Percentiles rank a stretch among this genome's conserved stretches.
Evolutionary conservation across 306 rosid genomes (phyloP).

Genomic region (Trifolium dubium): DNA sequence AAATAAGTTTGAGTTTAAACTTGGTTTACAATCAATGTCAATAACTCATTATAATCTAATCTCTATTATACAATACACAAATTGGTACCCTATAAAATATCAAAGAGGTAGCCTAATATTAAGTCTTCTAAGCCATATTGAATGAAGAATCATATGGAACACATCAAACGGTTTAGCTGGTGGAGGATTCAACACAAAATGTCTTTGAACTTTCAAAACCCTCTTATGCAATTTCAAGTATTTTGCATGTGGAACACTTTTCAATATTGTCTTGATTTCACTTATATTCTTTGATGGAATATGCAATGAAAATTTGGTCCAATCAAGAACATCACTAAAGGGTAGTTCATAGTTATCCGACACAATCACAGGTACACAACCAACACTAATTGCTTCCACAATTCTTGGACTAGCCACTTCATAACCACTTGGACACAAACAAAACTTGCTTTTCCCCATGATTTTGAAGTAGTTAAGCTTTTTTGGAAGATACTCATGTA

Average conservation of each 20-base stretch:
- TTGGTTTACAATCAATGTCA: no score
- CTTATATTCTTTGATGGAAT: constrained; percentile 55
- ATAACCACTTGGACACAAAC: constrained; percentile 82
- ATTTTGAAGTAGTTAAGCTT: constrained; percentile 42
- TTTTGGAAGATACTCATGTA: constrained; percentile 59
- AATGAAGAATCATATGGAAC: constrained; percentile 78
- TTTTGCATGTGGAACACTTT: constrained; percentile 41
- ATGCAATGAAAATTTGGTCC: constrained; percentile 63
- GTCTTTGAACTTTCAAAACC: constrained; percentile 60
- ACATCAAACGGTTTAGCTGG: constrained; percentile 66
- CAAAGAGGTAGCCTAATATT: constrained; percentile 41
- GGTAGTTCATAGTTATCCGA: constrained; percentile 62
- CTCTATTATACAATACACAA: no score
- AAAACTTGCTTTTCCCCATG: constrained; percentile 63
- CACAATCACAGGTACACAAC: constrained; percentile 75
- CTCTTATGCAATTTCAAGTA: constrained; percentile 53
- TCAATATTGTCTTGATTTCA: constrained; percentile 59
- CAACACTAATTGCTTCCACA: constrained; percentile 60
- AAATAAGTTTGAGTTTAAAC: no score
- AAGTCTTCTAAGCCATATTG: constrained; percentile 77
- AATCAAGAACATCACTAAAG: constrained; percentile 70
- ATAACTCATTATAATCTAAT: no score
- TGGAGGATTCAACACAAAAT: constrained; percentile 60
- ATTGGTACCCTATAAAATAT: background rate
- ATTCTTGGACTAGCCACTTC: constrained; percentile 88